phyloP scores from a whole-genome alignment of 1,284 basidiomycete genomes.

The Naganishia cerealis region DNA sequence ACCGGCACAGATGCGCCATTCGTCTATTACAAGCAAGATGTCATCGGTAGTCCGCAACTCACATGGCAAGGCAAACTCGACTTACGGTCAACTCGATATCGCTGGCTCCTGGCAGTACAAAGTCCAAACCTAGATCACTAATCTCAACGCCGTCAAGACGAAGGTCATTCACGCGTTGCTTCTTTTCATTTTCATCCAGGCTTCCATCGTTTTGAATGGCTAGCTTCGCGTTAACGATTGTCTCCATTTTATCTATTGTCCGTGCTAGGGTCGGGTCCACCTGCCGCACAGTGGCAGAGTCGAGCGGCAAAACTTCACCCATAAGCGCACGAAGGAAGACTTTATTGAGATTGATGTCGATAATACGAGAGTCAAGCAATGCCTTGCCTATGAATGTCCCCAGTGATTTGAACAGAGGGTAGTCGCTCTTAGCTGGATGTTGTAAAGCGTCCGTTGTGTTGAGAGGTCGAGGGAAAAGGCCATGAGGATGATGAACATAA shows the following conservation, averaged over 20 bases:
- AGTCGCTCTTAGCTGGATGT: constrained; percentile 6
- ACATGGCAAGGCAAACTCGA: constrained; percentile 32
- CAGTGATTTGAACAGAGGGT: constrained; percentile 74
- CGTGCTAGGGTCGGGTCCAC: constrained; percentile 82
- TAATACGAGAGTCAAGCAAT: constrained; percentile 93
- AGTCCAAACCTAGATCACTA: constrained; percentile 87
- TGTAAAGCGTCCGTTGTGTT: constrained; percentile 58
- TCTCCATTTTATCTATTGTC: constrained; percentile 77
- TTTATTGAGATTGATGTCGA: constrained; percentile 91
- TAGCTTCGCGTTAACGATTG: constrained; percentile 54
- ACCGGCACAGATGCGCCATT: constrained; percentile 77
- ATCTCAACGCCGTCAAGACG: constrained; percentile 62
- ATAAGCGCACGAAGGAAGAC: constrained; percentile 85
- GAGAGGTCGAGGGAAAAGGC: constrained; percentile 86
- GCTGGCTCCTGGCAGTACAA: constrained; percentile 86
- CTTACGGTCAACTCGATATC: constrained; percentile 78
- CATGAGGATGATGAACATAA: constrained; percentile 77
- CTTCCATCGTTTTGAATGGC: constrained; percentile 53
- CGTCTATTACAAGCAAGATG: constrained; percentile 56
- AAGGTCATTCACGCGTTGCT: constrained; percentile 5
- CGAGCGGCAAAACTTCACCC: constrained; percentile 77
- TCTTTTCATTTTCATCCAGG: constrained; percentile 33
- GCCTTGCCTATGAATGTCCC: constrained; percentile 98
- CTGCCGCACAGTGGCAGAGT: constrained; percentile 75
- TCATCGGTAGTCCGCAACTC: neutral